These are phyloP conservation scores for Alternaria triticina DNA, from an alignment of 2,329 filamentous ascomycete genomes.

Conservation along the genomic window DNA sequence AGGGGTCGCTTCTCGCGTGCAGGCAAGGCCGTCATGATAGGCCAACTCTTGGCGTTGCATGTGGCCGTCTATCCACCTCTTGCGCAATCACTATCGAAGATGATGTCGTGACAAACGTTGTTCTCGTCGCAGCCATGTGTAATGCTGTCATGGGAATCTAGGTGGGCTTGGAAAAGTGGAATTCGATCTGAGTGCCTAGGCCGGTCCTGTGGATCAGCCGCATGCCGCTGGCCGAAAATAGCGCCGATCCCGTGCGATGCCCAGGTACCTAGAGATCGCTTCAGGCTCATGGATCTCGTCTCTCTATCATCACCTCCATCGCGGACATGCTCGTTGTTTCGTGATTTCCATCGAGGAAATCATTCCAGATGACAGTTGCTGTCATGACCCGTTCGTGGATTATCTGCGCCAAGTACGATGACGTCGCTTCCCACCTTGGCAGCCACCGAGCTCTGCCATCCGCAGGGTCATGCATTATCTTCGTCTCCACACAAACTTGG, in stretches of 20 bases:
- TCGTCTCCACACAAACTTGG: no score
- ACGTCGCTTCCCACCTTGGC: no score
- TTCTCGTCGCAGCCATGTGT: not conserved
- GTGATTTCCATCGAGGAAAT: no score
- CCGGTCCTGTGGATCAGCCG: constrained; percentile 7
- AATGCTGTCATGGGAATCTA: not conserved
- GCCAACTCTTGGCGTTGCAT: not conserved
- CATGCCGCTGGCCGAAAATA: not conserved
- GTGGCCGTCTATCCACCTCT: not conserved
- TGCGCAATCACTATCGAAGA: not conserved
- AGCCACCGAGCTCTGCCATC: no score
- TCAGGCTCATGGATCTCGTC: not conserved
- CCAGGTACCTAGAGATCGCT: not conserved
- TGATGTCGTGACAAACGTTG: not conserved
- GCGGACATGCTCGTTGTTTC: no score
- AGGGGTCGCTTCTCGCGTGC: constrained; percentile 1
- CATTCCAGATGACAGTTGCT: no score
- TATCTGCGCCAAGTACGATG: no score
- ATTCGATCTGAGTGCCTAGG: constrained; percentile 1
- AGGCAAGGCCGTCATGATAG: not conserved
- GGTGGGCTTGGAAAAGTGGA: constrained; percentile 1
- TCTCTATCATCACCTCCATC: not conserved
- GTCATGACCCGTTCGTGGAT: no score
- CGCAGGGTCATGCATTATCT: no score
- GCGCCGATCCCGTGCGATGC: not conserved